These are phyloP conservation scores for Chlorella variabilis DNA, from an alignment of 163 green algal species.

Conservation along the genomic window DNA sequence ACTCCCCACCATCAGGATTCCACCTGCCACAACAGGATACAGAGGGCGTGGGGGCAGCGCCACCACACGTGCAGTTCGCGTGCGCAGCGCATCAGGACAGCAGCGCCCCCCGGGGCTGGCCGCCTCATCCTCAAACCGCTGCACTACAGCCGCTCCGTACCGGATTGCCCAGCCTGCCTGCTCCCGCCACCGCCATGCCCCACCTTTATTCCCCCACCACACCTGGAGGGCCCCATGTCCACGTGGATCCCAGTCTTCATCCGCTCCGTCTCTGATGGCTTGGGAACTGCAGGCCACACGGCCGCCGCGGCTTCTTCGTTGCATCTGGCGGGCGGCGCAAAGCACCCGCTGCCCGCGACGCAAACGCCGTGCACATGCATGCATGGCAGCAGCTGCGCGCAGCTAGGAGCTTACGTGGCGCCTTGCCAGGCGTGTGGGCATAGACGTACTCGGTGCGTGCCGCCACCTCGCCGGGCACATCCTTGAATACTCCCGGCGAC, in stretches of 20 bases:
- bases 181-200: no score
- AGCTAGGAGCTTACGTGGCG: neutral
- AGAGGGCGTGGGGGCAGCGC: no score
- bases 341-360: no score
- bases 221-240: conserved; percentile 27
- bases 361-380: no score
- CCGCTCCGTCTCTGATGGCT: conserved; percentile 6
- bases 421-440: neutral
- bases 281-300: conserved; percentile 7
- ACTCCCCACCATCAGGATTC: conserved; percentile 39
- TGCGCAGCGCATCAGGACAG: no score
- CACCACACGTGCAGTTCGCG: neutral
- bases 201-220: no score
- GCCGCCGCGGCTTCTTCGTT: neutral
- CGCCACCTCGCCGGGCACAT: conserved; percentile 13
- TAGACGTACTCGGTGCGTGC: conserved; percentile 18
- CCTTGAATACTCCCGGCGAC: conserved; percentile 29
- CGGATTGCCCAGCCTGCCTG: no score
- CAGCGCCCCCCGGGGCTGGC: no score
- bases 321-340: neutral
- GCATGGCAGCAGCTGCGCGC: no score
- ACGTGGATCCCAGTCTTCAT: neutral
- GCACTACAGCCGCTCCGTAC: no score
- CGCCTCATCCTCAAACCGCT: no score
- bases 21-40: conserved; percentile 38